Conservation (phyloP, 768 basidiomycete species). For the Tulasnella calospora region DNA sequence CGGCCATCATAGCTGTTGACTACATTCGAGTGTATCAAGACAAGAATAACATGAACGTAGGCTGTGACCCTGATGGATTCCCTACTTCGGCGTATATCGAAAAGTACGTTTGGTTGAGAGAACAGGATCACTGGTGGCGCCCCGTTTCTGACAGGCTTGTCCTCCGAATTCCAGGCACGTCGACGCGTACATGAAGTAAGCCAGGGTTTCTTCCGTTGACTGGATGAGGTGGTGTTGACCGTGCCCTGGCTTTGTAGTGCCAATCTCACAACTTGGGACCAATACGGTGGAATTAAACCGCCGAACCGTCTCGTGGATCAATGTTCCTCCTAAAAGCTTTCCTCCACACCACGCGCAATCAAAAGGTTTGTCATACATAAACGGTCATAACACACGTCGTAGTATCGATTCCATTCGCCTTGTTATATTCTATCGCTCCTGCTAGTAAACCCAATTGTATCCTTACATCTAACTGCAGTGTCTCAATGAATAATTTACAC, state of each 20-base stretch:
- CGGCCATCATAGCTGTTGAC: conserved; percentile 56
- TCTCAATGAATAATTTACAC: too few species aligned
- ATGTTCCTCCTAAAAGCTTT: background rate
- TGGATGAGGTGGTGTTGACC: background rate
- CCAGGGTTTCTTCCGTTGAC: background rate
- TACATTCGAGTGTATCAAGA: conserved; percentile 91
- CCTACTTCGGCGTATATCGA: conserved; percentile 83
- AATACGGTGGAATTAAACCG: background rate
- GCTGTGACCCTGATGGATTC: conserved; percentile 73
- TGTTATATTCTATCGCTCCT: background rate
- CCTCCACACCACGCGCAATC: background rate
- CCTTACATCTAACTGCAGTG: background rate
- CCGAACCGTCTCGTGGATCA: background rate
- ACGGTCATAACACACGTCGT: background rate
- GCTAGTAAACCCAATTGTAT: background rate
- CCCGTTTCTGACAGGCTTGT: background rate
- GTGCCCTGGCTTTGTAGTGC: background rate
- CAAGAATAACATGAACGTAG: conserved; percentile 61
- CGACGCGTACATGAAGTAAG: background rate
- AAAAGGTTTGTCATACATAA: background rate
- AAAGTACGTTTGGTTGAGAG: conserved; percentile 34
- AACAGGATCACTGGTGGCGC: background rate
- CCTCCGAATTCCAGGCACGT: background rate
- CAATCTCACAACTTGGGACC: background rate
- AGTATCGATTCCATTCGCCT: background rate